Evolutionary conservation across 108 stramenopile species (phyloP).

Genomic region (Cyclotella kingstonii): DNA sequence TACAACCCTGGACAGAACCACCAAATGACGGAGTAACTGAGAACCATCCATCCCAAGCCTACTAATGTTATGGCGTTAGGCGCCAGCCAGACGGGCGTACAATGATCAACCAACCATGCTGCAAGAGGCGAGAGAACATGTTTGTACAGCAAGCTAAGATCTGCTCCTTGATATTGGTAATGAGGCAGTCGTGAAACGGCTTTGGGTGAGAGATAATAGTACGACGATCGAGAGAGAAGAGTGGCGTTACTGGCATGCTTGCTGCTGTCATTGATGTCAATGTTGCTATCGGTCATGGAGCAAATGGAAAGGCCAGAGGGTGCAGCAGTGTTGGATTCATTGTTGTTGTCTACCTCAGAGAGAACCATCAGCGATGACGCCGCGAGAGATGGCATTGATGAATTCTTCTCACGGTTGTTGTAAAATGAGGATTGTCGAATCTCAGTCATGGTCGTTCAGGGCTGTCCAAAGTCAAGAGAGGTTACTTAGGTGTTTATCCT

Average conservation of each 20-base stretch:
- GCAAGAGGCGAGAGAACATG: constrained; percentile 86
- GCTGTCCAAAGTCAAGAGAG: too few species aligned
- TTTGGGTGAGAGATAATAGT: constrained; percentile 49
- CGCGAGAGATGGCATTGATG: too few species aligned
- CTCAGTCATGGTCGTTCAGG: too few species aligned
- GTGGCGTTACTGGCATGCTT: background rate
- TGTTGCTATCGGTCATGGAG: background rate
- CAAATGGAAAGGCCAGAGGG: background rate
- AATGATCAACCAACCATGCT: constrained; percentile 61
- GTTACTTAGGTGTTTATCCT: too few species aligned
- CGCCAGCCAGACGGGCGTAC: constrained; percentile 75
- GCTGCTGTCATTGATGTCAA: background rate
- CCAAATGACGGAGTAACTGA: constrained; percentile 68
- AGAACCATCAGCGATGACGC: too few species aligned
- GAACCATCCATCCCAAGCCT: constrained; percentile 81
- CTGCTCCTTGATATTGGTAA: constrained; percentile 79
- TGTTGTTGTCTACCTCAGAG: too few species aligned
- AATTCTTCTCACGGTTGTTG: too few species aligned
- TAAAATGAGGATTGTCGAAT: too few species aligned
- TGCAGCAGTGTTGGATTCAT: background rate
- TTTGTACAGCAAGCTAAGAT: constrained; percentile 72
- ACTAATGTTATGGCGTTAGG: constrained; percentile 90
- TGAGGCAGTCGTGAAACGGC: constrained; percentile 47
- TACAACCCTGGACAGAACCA: constrained; percentile 57
- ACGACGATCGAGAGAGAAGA: constrained; percentile 1